A percentile compares a stretch with the other conserved stretches of the same genome.
Conservation (phyloP, 257 asterid genomes). For the Anisodus tanguticus region DNA sequence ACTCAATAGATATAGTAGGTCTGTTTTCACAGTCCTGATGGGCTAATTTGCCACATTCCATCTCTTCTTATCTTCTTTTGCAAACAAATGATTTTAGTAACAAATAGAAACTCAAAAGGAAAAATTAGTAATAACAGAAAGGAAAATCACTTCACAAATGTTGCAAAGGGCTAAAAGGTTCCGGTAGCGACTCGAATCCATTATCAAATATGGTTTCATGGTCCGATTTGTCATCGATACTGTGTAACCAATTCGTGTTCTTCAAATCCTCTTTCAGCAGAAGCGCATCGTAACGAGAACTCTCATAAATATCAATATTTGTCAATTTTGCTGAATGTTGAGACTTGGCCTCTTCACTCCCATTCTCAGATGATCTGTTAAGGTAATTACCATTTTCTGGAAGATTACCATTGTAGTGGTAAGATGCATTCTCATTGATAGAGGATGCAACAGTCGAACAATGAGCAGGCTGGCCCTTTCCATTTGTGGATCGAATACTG, state of each 20-base stretch:
- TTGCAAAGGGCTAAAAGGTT: conserved; percentile 80
- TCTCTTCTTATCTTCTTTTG: conserved; percentile 27
- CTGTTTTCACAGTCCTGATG: background rate
- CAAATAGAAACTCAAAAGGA: conserved; percentile 14
- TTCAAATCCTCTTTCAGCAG: conserved; percentile 80
- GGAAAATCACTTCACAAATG: conserved; percentile 35
- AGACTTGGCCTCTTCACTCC: conserved; percentile 63
- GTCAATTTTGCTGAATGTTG: conserved; percentile 60
- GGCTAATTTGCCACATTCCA: conserved; percentile 20
- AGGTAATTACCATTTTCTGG: conserved; percentile 57
- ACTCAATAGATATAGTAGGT: conserved; percentile 5
- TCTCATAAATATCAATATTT: conserved; percentile 74
- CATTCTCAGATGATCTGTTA: conserved; percentile 58
- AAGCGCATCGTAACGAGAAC: conserved; percentile 80
- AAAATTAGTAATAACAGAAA: conserved; percentile 34
- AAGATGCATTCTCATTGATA: conserved; percentile 47
- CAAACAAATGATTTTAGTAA: conserved; percentile 24
- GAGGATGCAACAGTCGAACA: conserved; percentile 44
- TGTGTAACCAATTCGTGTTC: conserved; percentile 86
- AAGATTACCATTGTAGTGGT: conserved; percentile 40
- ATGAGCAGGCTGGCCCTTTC: conserved; percentile 53
- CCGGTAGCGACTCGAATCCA: conserved; percentile 89
- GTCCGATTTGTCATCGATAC: conserved; percentile 48
- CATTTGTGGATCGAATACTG: conserved; percentile 79
- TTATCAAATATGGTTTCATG: conserved; percentile 81